Evolutionary conservation across 441 rosid species (phyloP), one percentile per base, ranked within the genome.

Genomic region (Biscutella laevigata): DNA sequence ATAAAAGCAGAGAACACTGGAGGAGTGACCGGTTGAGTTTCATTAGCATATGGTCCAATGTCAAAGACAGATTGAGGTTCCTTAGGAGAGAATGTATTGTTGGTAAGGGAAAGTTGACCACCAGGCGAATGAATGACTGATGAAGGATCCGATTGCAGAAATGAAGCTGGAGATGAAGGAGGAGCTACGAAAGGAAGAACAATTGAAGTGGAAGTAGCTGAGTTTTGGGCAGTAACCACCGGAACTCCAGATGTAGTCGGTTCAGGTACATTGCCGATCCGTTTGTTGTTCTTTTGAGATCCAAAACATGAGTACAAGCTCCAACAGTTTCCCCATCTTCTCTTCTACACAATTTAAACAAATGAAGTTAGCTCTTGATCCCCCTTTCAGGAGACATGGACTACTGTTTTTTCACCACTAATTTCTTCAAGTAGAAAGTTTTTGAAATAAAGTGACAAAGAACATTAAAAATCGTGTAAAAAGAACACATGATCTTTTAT

Each of bases 141-240:
- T 29, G 98, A 77, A 63, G 96, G 94, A 61, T 80, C 94, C 0
- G 98, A 87, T 44, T 75, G 98, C 20, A 84, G 86, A 65, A 91
- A 82, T 1, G 96, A 85, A 43, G 85, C 92, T 17, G 98, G 98
- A 37, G 98, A 91, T 48, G 98, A 91, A 13, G 98, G 96, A 51
- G 98, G 98, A n/a, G 96, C 94, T 17, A 82, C 77, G 44, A 90
- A 90, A 12, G 95, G 92, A 34, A 83, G 75, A 1, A 79, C 69
- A 16, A 76, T 48, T 16, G 83, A 55, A 43, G 86, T 76, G 5
- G 88, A 74, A 41, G 69, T 70, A 14, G 77, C 59, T 47, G 59
- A 71, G 70, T 61, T 81, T 55, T 68, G 80, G 10, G 69, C 45
- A 12, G 73, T 54, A 57, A 77, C 62, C 13, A 68, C 74, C 9